A percentile compares a stretch with the other conserved stretches of the same genome.
These are phyloP conservation scores for Setaria viridis DNA, from an alignment of 202 grass and related monocot species.

Conservation along the genomic window DNA sequence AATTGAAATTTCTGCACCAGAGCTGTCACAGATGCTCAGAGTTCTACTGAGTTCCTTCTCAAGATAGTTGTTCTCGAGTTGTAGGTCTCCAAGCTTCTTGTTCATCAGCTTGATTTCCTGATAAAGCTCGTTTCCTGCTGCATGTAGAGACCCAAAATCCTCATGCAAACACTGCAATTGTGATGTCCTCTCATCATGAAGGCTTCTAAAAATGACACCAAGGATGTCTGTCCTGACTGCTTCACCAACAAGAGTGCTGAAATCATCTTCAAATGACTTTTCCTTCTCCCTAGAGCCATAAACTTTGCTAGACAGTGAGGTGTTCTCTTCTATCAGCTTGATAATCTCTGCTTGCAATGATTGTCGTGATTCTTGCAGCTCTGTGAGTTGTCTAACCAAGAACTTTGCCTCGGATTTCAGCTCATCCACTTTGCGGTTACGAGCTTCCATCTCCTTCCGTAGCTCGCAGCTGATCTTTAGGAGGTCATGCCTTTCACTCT, in stretches of 20 bases:
- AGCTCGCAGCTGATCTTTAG: slow-evolving; percentile 57
- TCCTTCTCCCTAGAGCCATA: slow-evolving; percentile 55
- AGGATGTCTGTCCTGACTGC: slow-evolving; percentile 68
- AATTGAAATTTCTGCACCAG: slow-evolving; percentile 45
- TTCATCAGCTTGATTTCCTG: slow-evolving; percentile 68
- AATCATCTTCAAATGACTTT: slow-evolving; percentile 61
- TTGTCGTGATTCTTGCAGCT: slow-evolving; percentile 73
- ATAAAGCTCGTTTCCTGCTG: slow-evolving; percentile 56
- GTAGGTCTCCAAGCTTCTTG: slow-evolving; percentile 62
- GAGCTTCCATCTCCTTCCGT: slow-evolving; percentile 60
- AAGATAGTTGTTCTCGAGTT: slow-evolving; percentile 66
- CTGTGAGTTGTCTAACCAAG: slow-evolving; percentile 69
- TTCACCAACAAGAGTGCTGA: slow-evolving; percentile 60
- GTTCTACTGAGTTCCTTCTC: slow-evolving; percentile 60
- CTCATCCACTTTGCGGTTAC: slow-evolving; percentile 60
- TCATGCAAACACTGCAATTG: slow-evolving; percentile 56
- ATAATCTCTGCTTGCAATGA: slow-evolving; percentile 77
- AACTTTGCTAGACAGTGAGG: slow-evolving; percentile 61
- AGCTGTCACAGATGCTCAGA: slow-evolving; percentile 45
- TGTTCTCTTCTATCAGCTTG: slow-evolving; percentile 81
- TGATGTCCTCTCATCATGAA: slow-evolving; percentile 67
- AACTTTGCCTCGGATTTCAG: slow-evolving; percentile 71
- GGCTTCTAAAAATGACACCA: slow-evolving; percentile 64
- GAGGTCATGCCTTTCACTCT: slow-evolving; percentile 66
- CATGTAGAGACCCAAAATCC: slow-evolving; percentile 58